A percentile compares a stretch with the other conserved stretches of the same genome.
phyloP scores from a whole-genome alignment of 1,284 basidiomycete species.

The Microbotryum saponariae region DNA sequence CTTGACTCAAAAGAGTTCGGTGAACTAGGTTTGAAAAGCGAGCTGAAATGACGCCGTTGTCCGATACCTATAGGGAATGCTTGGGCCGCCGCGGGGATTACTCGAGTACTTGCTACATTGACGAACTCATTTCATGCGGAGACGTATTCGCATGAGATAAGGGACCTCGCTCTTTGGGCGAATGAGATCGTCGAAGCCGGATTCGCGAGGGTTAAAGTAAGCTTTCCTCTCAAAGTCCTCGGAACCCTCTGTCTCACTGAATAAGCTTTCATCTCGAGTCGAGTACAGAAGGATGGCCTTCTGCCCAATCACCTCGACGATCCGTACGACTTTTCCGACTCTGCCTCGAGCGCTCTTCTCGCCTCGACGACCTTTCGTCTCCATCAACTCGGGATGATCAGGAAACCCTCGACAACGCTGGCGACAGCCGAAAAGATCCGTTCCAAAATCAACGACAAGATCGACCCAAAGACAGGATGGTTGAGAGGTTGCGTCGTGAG shows the following conservation, averaged over 20 bases:
- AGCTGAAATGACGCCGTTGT: too few species aligned
- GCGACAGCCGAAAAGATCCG: slow-evolving; percentile 52
- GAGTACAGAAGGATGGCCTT: slow-evolving; percentile 47
- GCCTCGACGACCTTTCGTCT: slow-evolving; percentile 68
- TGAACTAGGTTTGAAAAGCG: too few species aligned
- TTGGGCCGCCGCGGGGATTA: slow-evolving; percentile 66
- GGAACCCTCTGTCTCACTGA: background rate
- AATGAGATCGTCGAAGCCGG: too few species aligned
- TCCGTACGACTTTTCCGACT: slow-evolving; percentile 59
- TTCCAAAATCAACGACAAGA: slow-evolving; percentile 46
- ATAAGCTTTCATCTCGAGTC: background rate
- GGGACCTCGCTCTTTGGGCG: slow-evolving; percentile 47
- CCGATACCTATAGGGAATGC: slow-evolving; percentile 54
- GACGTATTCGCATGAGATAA: slow-evolving; percentile 43
- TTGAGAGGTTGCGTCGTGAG: too few species aligned
- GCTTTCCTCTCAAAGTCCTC: too few species aligned
- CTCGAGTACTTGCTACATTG: too few species aligned
- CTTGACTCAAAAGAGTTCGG: too few species aligned
- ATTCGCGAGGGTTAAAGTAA: too few species aligned
- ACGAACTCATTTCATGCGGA: too few species aligned
- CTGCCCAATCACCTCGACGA: slow-evolving; percentile 61
- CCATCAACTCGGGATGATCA: slow-evolving; percentile 50
- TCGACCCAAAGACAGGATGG: slow-evolving; percentile 35
- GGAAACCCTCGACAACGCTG: slow-evolving; percentile 43
- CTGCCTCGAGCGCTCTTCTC: slow-evolving; percentile 64